Base-by-base conservation (phyloP, 2,329 filamentous ascomycete genomes). In the Thermochaetoides dissita region DNA sequence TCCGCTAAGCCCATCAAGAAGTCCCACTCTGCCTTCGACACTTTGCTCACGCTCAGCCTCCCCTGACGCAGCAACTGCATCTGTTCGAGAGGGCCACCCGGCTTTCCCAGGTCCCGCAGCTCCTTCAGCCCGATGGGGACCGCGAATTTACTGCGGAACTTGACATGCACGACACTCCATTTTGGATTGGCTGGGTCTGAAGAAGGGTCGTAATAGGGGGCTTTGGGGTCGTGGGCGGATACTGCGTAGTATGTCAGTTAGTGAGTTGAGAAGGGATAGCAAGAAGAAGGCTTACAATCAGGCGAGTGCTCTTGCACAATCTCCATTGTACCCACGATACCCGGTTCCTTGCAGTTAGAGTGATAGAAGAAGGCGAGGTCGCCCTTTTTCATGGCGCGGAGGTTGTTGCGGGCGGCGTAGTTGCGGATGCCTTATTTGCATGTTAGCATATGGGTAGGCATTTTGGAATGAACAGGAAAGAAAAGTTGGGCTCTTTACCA, bases 331-430 rank as follows among this genome's bases (percentile, higher is more conserved):
- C 88, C 88, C 1, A 81, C 86, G 38, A 96, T 86, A 2, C 84
- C 89, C 0, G 88, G 87, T 24, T 81, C 74, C 58, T 93, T 94
- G 63, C 84, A 91, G 55, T 91, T 94, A 37, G 84, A 94, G 62
- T 95, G 89, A 58, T 96, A 96, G 65, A 98, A 96, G 65, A 98
- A 96, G 28, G 87, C 88, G 30, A 88, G 69, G 57, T 98, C 91
- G 39, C 88, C 88, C 43, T 79, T 78, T 53, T 84, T 87, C 91
- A 98, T 98, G 7, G 78, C 75, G 30, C 84, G 76, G 64, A 98
- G 79, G 58, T 95, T 86, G 56, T 95, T 96, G 28, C 85, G 77
- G 6, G 89, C 89, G 62, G 63, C 60, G 47, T 72, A 73, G n/a
- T 64, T 60, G 37, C 68, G 58, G 42, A 72, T 72, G 1, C 69